Evolutionary conservation across 2,329 filamentous ascomycete species (phyloP), one percentile per base, ranked within the genome.

Genomic region (Penicillium capsulatum): DNA sequence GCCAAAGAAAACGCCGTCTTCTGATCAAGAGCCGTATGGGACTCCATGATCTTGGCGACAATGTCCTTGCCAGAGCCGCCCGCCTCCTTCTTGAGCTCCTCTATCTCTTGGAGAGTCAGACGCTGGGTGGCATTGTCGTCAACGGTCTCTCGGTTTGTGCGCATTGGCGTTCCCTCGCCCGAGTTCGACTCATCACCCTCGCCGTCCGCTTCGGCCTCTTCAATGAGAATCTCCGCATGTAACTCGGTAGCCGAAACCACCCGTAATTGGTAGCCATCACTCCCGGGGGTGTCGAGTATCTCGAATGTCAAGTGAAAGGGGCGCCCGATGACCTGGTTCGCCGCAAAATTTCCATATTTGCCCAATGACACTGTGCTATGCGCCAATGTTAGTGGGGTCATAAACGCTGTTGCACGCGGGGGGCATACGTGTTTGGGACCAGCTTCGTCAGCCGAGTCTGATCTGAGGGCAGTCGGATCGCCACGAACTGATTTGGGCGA

Each of bases 281-380:
- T 80, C 45, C 76, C 76, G 3, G 73, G 66, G 57, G 77, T 80
- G 55, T 95, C 88, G 48, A 84, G 77, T 2, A 97, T 75, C 64
- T 97, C 91, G 67, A 88, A 98, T 1, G 90, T 97, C 44, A 94
- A 73, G 69, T 95, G 80, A 61, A 87, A 95, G 0, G 92, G 92
- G 6, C 92, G 83, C n/a, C 88, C 84, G 47, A 98, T 79, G 31
- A 98, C 80, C 20, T 92, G 77, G 60, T 97, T 96, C 36, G 86
- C 81, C 11, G 87, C 84, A 60, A 98, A 96, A 2, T 81, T 80
- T 49, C 92, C 92, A 63, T 92, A 94, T 77, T 96, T 97, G 40
- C 89, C 89, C 22, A 97, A 74, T 2, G 86, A 88, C 50, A 97
- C 84, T 31, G 80, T 86, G 28, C 90, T 96, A 52, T 32, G 2